phyloP scores from a whole-genome alignment of 768 basidiomycete genomes.

The Boletales sp. region DNA sequence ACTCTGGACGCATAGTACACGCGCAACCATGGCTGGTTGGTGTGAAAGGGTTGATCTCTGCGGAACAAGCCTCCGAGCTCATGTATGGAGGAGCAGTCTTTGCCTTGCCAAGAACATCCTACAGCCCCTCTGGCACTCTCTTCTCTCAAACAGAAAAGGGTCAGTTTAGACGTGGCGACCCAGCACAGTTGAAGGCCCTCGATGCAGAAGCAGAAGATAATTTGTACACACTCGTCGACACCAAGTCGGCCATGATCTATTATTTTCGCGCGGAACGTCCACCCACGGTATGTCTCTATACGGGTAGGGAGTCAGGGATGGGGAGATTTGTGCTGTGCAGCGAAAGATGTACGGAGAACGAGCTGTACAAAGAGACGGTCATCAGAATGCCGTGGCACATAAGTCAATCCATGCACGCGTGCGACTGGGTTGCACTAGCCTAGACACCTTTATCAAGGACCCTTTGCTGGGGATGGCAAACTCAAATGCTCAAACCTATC shows the following conservation, averaged over 20 bases:
- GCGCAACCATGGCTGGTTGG: conserved; percentile 23
- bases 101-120: conserved; percentile 9
- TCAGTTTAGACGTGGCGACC: conserved; percentile 16
- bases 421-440: conserved; percentile 21
- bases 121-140: conserved; percentile 17
- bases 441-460: too few species aligned
- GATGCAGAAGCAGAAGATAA: conserved; percentile 3
- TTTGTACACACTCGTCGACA: conserved; percentile 25
- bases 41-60: conserved; percentile 23
- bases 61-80: conserved; percentile 12
- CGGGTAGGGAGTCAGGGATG: conserved; percentile 17
- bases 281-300: conserved; percentile 23
- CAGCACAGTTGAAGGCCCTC: conserved; percentile 1
- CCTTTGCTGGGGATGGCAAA: too few species aligned
- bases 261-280: conserved; percentile 21
- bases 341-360: conserved; percentile 15
- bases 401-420: conserved; percentile 14
- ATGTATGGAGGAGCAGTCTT: conserved; percentile 12
- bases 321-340: conserved; percentile 21
- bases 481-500: too few species aligned
- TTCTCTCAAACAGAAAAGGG: conserved; percentile 6
- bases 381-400: conserved; percentile 22
- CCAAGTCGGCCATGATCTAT: conserved; percentile 17
- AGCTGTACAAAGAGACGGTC: conserved; percentile 24
- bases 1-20: conserved; percentile 12